phyloP scores from a whole-genome alignment of 371 early-diverging fungal species.

The Apophysomyces elegans region DNA sequence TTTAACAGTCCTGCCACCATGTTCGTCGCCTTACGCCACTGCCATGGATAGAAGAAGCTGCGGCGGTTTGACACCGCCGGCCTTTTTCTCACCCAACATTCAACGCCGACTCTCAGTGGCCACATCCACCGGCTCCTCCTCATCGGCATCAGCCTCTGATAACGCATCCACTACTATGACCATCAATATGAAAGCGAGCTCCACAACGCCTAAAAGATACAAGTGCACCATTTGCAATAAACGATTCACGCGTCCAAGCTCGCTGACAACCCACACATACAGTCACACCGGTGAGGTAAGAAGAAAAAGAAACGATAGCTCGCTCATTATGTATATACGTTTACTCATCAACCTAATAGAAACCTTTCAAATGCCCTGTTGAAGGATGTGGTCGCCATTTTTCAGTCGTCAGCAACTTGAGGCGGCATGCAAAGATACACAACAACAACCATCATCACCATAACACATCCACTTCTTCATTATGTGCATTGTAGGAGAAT shows the following conservation, averaged over 20 bases:
- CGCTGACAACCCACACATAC: constrained; percentile 64
- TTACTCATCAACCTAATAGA: constrained; percentile 16
- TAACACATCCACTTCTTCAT: not conserved
- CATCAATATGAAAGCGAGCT: constrained; percentile 16
- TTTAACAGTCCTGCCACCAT: not conserved
- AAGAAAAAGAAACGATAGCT: not conserved
- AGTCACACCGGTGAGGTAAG: constrained; percentile 66
- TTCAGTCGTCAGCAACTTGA: constrained; percentile 47
- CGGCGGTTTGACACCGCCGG: constrained; percentile 24
- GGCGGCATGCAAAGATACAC: constrained; percentile 51
- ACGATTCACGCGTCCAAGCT: constrained; percentile 64
- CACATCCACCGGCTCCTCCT: constrained; percentile 21
- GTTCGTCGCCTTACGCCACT: not conserved
- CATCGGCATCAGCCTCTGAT: constrained; percentile 15
- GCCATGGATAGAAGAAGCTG: constrained; percentile 1
- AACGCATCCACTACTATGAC: constrained; percentile 2
- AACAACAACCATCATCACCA: constrained; percentile 14
- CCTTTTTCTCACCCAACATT: constrained; percentile 14
- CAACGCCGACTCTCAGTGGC: constrained; percentile 21
- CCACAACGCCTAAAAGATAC: constrained; percentile 33
- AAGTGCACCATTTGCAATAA: constrained; percentile 58
- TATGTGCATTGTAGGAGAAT: constrained; percentile 5
- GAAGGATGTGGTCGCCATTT: constrained; percentile 46
- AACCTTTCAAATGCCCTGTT: constrained; percentile 46
- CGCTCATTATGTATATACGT: not conserved